These are phyloP conservation scores for Leptographium galeiforme DNA, from an alignment of 2,329 filamentous ascomycete genomes.

Conservation along the genomic window DNA sequence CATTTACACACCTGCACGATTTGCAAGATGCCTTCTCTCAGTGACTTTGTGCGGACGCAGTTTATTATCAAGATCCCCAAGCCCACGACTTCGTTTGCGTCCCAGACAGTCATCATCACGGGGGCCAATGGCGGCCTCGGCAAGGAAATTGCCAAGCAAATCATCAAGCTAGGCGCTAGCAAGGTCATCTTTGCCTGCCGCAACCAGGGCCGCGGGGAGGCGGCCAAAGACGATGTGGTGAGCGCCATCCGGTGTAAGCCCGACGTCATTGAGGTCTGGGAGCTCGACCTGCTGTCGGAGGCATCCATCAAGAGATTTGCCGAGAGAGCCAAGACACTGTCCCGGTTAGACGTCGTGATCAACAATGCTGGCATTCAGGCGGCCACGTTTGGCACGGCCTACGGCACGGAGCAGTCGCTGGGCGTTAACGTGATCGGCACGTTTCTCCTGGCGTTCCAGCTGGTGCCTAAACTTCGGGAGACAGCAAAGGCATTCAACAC, in stretches of 20 bases:
- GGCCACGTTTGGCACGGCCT: constrained; percentile 17
- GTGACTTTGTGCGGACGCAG: neutral
- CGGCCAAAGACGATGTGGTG: neutral
- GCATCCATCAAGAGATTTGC: constrained; percentile 21
- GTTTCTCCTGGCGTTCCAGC: constrained; percentile 7
- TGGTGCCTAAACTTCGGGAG: constrained; percentile 10
- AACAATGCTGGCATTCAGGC: neutral
- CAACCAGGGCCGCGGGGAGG: constrained; percentile 12
- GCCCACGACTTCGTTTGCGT: neutral
- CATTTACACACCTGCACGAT: too few species aligned
- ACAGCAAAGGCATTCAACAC: constrained; percentile 3
- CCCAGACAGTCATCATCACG: constrained; percentile 8
- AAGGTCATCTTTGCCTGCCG: constrained; percentile 26
- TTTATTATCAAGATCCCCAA: neutral
- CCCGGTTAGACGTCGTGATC: constrained; percentile 15
- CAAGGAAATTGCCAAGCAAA: constrained; percentile 12
- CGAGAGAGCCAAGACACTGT: constrained; percentile 13
- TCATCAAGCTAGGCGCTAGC: constrained; percentile 16
- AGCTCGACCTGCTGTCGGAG: constrained; percentile 24
- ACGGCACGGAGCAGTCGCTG: constrained; percentile 7
- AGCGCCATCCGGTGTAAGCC: neutral
- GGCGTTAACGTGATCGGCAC: constrained; percentile 10
- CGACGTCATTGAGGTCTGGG: constrained; percentile 20
- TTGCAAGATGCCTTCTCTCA: neutral
- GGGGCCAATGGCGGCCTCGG: constrained; percentile 12